phyloP scores from a whole-genome alignment of 1,139 yeast genomes.

The Blastobotrys illinoisensis region DNA sequence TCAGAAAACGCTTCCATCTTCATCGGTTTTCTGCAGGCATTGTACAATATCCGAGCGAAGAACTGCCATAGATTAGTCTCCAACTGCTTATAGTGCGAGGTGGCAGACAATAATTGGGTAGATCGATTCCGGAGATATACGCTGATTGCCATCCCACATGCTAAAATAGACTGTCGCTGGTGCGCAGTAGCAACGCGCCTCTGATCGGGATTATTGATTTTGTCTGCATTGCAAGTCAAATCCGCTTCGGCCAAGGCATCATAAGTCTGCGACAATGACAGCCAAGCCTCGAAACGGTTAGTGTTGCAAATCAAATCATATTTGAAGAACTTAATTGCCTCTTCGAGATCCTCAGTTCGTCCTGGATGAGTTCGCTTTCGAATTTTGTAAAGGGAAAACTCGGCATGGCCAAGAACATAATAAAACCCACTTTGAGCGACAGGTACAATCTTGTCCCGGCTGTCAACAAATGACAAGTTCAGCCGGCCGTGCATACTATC shows the following conservation, averaged over 20 bases:
- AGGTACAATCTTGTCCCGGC: slow-evolving; percentile 33
- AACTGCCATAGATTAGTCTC: slow-evolving; percentile 49
- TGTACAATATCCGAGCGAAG: slow-evolving; percentile 57
- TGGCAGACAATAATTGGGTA: not conserved
- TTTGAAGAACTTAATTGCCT: slow-evolving; percentile 59
- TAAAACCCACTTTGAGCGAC: slow-evolving; percentile 56
- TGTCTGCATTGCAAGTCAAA: slow-evolving; percentile 85
- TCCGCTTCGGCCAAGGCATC: slow-evolving; percentile 83
- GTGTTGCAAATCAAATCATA: slow-evolving; percentile 65
- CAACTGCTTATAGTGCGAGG: slow-evolving; percentile 32
- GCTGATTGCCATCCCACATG: slow-evolving; percentile 75
- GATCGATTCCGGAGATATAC: slow-evolving; percentile 32
- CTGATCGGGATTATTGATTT: slow-evolving; percentile 58
- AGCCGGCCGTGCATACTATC: slow-evolving; percentile 55
- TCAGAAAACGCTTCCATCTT: slow-evolving; percentile 34
- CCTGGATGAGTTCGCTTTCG: slow-evolving; percentile 65
- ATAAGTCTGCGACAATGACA: slow-evolving; percentile 72
- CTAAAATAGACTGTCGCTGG: slow-evolving; percentile 66
- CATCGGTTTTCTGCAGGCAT: slow-evolving; percentile 60
- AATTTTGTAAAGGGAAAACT: slow-evolving; percentile 57
- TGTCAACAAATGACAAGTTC: slow-evolving; percentile 37
- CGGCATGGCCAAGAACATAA: slow-evolving; percentile 64
- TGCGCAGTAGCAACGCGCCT: slow-evolving; percentile 56
- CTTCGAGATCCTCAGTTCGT: slow-evolving; percentile 72
- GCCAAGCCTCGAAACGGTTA: slow-evolving; percentile 79